phyloP scores from a whole-genome alignment of 2,329 filamentous ascomycete genomes.

The Alternaria alternata region DNA sequence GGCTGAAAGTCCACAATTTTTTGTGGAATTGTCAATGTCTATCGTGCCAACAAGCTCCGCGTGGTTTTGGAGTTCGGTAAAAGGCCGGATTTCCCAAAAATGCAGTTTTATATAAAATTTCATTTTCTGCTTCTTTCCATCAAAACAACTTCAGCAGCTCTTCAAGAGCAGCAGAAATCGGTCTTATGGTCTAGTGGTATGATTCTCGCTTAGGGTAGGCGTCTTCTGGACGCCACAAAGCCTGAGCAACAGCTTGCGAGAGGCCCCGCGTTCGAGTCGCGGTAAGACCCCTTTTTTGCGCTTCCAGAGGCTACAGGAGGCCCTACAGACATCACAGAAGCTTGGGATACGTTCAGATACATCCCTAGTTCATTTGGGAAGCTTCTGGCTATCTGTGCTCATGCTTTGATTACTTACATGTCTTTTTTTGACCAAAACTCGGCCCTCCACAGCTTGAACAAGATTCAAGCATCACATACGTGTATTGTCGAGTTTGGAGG shows the following conservation, averaged over 20 bases:
- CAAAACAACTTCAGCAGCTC: slow-evolving; percentile 4
- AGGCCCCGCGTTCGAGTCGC: slow-evolving; percentile 42
- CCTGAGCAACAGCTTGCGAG: slow-evolving; percentile 35
- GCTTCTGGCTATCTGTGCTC: no score
- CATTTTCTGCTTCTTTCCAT: not conserved
- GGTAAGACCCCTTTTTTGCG: slow-evolving; percentile 33
- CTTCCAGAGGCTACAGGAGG: not conserved
- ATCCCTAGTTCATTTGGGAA: no score
- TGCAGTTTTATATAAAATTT: fast-evolving
- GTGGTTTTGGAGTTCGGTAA: fast-evolving
- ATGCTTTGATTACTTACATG: no score
- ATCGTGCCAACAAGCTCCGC: not conserved
- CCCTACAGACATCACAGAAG: not conserved
- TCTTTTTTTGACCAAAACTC: no score
- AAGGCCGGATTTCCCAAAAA: no score
- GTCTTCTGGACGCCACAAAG: not conserved
- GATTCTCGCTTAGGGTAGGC: slow-evolving; percentile 70
- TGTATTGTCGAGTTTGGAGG: not conserved
- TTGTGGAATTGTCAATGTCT: not conserved
- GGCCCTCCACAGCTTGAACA: no score
- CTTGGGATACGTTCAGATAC: not conserved
- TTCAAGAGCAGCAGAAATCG: not conserved
- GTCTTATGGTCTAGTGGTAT: slow-evolving; percentile 67
- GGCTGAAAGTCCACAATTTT: not conserved
- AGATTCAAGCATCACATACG: not conserved